Evolutionary conservation across 2,329 filamentous ascomycete genomes (phyloP), one percentile per base, ranked within the genome.

Genomic region (Aspergillus terreus): DNA sequence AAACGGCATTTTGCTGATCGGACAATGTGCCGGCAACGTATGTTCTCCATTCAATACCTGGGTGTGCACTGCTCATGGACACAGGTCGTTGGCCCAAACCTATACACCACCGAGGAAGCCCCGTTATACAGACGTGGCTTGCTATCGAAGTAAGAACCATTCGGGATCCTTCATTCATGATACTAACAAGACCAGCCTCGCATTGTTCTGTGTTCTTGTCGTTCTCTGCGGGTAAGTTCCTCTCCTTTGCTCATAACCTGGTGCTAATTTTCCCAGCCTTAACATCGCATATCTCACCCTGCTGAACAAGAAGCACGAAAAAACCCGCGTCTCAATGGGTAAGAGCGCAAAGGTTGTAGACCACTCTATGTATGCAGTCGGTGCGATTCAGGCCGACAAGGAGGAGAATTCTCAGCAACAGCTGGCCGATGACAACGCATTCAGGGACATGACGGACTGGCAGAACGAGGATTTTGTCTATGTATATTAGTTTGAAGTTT

Each of bases 381-480:
- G 60, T 27, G 55, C 57, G 10, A 55, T 58, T 7, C 51, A 54
- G 1, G 50, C 55, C 1, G 61, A 64, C 44, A 67, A 71, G 32
- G 63, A 68, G 11, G 68, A 63, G 4, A 54, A 55, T 19, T 58
- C 57, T 2, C 61, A 58, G 33, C 63, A 65, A 48, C 60, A 50
- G 19, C 61, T 58, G 3, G 62, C 65, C 10, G 73, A 76, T 1
- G 76, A 80, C 23, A 75, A 78, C 56, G 76, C 78, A 1, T 81
- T 82, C 60, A 78, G 79, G 46, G 83, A 87, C 62, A 66, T 79
- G 15, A 85, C 82, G 14, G 82, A 85, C 63, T 65, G 81, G 59
- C 71, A 80, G 66, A 85, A 85, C 55, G 82, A 85, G 60, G 82
- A 85, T 54, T 86, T 86, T 59, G 74, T 85, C 6, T 86, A 82